These are phyloP conservation scores for Colletotrichum chrysophilum DNA, from an alignment of 2,329 filamentous ascomycete species.

Conservation along the genomic window DNA sequence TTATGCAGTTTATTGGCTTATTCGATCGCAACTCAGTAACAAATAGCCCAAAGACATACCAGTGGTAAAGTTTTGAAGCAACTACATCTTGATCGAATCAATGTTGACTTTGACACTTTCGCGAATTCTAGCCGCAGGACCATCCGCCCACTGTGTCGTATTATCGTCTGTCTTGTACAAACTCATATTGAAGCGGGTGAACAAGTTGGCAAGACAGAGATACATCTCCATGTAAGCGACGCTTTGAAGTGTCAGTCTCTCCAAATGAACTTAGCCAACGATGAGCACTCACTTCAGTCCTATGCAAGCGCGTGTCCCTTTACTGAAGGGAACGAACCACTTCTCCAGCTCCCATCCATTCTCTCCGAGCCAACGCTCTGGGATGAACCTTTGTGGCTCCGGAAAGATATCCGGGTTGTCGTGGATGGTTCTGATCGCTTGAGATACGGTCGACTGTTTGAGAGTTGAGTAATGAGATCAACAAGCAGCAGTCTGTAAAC, in stretches of 20 bases:
- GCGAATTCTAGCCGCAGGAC: not conserved
- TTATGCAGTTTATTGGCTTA: not conserved
- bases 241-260: not conserved
- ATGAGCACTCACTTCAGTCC: not conserved
- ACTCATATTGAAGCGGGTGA: not conserved
- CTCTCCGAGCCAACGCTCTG: not conserved
- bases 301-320: not conserved
- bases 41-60: accelerated
- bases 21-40: not conserved
- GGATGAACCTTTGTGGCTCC: not conserved
- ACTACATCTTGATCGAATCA: not conserved
- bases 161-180: not conserved
- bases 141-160: not conserved
- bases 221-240: not conserved
- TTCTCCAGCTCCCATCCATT: not conserved
- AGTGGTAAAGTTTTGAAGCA: not conserved
- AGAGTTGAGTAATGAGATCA: not conserved
- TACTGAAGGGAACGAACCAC: not conserved
- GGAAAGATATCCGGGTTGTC: not conserved
- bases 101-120: not conserved
- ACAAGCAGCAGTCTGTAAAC: not conserved
- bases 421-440: not conserved
- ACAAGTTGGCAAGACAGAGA: not conserved
- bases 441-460: not conserved
- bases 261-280: not conserved